phyloP scores from a whole-genome alignment of 2,329 filamentous ascomycete genomes.

The Exophiala oligosperma region DNA sequence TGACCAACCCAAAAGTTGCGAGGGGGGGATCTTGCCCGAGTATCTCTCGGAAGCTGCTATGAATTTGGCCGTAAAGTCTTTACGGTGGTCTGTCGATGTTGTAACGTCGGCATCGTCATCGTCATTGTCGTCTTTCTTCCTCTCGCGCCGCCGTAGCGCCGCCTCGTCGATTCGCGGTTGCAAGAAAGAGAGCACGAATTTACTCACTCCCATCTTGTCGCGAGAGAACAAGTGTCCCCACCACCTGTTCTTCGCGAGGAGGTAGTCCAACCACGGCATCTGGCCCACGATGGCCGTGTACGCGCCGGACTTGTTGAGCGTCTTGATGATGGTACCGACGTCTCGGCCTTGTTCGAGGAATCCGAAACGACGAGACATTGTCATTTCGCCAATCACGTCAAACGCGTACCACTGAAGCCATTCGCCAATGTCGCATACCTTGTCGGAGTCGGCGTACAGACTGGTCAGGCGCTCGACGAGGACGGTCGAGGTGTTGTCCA shows the following conservation, averaged over 20 bases:
- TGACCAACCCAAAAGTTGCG: neutral
- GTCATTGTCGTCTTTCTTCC: neutral
- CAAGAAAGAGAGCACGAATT: neutral
- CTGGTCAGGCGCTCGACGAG: conserved; percentile 64
- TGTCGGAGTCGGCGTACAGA: conserved; percentile 44
- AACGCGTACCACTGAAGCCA: conserved; percentile 42
- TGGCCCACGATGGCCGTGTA: conserved; percentile 38
- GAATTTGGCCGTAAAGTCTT: conserved; percentile 17
- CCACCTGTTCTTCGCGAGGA: conserved; percentile 66
- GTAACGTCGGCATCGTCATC: neutral
- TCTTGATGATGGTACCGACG: conserved; percentile 36
- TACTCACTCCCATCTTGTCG: neutral
- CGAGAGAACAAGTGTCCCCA: neutral
- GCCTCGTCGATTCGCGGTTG: neutral
- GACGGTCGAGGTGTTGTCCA: conserved; percentile 69
- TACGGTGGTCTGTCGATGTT: neutral
- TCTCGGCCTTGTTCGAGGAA: conserved; percentile 33
- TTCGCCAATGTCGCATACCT: conserved; percentile 34
- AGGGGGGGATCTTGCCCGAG: conserved; percentile 1
- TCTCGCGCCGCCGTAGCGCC: neutral
- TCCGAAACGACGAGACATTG: conserved; percentile 34
- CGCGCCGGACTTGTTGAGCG: conserved; percentile 23
- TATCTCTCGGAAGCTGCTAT: conserved; percentile 14
- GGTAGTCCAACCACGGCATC: conserved; percentile 67
- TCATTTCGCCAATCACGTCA: conserved; percentile 35